Base-by-base conservation (phyloP, 2,329 filamentous ascomycete genomes). In the Ambrosiella beaveri region DNA sequence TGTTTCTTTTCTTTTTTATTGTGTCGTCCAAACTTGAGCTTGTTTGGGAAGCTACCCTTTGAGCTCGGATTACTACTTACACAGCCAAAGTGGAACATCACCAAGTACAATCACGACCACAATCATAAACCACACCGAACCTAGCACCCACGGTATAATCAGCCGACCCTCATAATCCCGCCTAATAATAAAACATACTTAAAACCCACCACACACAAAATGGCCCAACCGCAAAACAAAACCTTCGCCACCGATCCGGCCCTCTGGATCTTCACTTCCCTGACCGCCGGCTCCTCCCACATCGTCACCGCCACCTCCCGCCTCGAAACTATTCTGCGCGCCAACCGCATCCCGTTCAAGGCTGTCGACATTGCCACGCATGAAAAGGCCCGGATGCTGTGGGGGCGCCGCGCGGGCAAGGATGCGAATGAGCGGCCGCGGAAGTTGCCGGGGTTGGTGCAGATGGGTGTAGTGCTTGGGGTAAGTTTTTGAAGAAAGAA, bases 251-350 rank as follows among this genome's bases (percentile, higher is more conserved):
- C 74, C 64, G 84, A 88, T 68, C 79, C 84, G 54, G 76, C 84
- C 36, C 82, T 98, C 62, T 98, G 93, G 74, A 85, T 98, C 65
- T 96, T 94, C 74, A 97, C 93, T 61, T 97, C 91, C 57, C 78
- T 98, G 58, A 97, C 93, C 17, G 88, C 93, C 60, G 93, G 93
- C 63, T 95, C 89, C 45, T 95, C 89, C 27, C 89, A 96, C 70
- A 95, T 97, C 69, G 84, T 97, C 66, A 97, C 93, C 45, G 93
- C 90, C 35, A 97, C 93, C 1, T 94, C 90, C 57, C 86, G 93
- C 53, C 82, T 98, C 64, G 91, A 98, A 72, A 96, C 90, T 11
- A 97, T 98, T 66, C 79, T 98, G 61, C 91, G 88, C 67, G 90
- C 89, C 62, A 96, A 97, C 75, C 86, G 86, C 64, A 85, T 98